These are phyloP conservation scores for Rhizopus stolonifer DNA, from an alignment of 371 early-diverging fungal species.

Conservation along the genomic window DNA sequence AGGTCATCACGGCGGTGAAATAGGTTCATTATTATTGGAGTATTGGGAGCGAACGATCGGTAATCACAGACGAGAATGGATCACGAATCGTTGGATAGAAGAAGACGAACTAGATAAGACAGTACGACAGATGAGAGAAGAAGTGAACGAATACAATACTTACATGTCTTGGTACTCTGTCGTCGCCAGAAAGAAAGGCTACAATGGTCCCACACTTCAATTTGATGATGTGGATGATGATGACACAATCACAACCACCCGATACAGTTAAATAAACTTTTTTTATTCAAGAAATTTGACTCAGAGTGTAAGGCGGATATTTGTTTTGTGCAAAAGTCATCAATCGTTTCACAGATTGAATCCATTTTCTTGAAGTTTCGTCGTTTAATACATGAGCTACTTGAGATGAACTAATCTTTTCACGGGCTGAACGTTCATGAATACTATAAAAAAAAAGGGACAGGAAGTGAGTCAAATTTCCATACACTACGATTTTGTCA, in stretches of 20 bases:
- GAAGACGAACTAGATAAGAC: conserved; percentile 38
- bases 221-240: conserved; percentile 39
- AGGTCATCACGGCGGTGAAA: conserved; percentile 35
- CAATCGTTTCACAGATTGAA: conserved; percentile 94
- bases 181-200: conserved; percentile 46
- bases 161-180: conserved; percentile 54
- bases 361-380: conserved; percentile 96
- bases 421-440: conserved; percentile 95
- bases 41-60: conserved; percentile 43
- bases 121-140: conserved; percentile 27
- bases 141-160: conserved; percentile 38
- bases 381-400: conserved; percentile 98
- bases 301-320: conserved; percentile 85
- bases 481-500: neutral
- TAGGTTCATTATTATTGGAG: conserved; percentile 36
- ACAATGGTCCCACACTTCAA: conserved; percentile 38
- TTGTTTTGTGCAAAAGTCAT: conserved; percentile 94
- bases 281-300: conserved; percentile 49
- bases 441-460: conserved; percentile 67
- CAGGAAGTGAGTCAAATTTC: neutral
- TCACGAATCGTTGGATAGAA: conserved; percentile 30
- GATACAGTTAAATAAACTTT: conserved; percentile 6
- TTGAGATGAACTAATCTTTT: conserved; percentile 92
- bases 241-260: conserved; percentile 20
- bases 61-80: conserved; percentile 31